Percentiles rank a stretch among this genome's conserved stretches.
Conservation (phyloP, 371 early-diverging fungal genomes). For the Apophysomyces variabilis region DNA sequence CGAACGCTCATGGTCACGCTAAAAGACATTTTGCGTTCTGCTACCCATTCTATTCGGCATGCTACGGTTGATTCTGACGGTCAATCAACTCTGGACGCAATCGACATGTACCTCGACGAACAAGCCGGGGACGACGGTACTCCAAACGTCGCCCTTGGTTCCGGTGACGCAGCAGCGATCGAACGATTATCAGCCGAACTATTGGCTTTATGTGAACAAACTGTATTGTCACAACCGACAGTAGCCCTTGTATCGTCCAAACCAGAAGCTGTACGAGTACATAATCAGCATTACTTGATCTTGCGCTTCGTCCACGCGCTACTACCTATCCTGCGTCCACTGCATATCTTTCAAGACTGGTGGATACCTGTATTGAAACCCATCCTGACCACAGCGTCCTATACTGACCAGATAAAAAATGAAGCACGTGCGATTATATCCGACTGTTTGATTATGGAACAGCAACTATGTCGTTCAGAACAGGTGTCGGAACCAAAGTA, state of each 20-base stretch:
- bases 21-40: conserved; percentile 45
- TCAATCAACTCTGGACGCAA: conserved; percentile 40
- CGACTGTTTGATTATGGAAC: conserved; percentile 40
- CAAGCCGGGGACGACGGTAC: conserved; percentile 24
- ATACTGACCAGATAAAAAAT: conserved; percentile 40
- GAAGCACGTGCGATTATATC: conserved; percentile 39
- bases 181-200: conserved; percentile 49
- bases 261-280: conserved; percentile 25
- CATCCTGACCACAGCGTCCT: conserved; percentile 34
- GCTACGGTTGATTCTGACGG: conserved; percentile 40
- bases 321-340: conserved; percentile 37
- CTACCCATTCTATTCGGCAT: conserved; percentile 35
- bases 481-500: conserved; percentile 20
- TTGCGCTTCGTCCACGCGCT: conserved; percentile 41
- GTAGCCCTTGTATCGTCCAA: conserved; percentile 31
- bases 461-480: conserved; percentile 21
- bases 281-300: conserved; percentile 44
- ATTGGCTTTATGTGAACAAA: conserved; percentile 24
- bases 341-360: conserved; percentile 43
- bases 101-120: conserved; percentile 45
- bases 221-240: conserved; percentile 18
- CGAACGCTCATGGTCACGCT: conserved; percentile 40
- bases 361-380: conserved; percentile 36
- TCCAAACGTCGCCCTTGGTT: conserved; percentile 9
- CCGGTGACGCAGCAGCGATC: conserved; percentile 29